Evolutionary conservation across 768 basidiomycete genomes (phyloP), one percentile per base, ranked within the genome.

Genomic region (Rhodosporidiobolus odoratus): DNA sequence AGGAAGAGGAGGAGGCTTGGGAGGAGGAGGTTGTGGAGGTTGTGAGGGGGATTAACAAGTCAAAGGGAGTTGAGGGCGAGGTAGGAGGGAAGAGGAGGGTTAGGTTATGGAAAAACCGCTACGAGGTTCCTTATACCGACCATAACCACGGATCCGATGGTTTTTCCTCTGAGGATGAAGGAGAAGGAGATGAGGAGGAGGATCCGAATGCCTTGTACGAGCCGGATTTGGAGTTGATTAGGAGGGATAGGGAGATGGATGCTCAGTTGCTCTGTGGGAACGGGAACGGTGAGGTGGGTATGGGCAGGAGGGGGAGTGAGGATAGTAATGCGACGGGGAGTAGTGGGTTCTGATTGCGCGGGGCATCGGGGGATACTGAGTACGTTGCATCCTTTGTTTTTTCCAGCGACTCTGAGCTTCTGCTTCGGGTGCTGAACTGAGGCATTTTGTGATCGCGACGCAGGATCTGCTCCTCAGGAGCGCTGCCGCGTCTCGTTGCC

Each of bases 121-220:
- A 27, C n/a, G 69, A 70, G 52, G 37, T 60, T 8, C 23, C 25
- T 5, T 65, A 70, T 37, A 25, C n/a, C n/a, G n/a, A n/a, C n/a
- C n/a, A n/a, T n/a, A n/a, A n/a, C n/a, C n/a, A n/a, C n/a, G n/a
- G n/a, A n/a, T n/a, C n/a, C n/a, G n/a, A n/a, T n/a, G n/a, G n/a
- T 9, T 4, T 53, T 23, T 53, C 52, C 8, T 30, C n/a, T 23
- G 35, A 38, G 4, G 56, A 38, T 27, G 54, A 40, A 17, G 50
- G 21, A 25, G 43, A n/a, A 7, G 54, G 10, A 9, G 13, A 38
- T 0, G 47, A 60, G n/a, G 68, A 52, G 9, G 57, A 43, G 16
- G 52, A 63, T 27, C 34, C n/a, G 62, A 63, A 63, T 27, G 62
- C 27, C 38, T 53, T 63, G 27, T 63, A 25, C 16, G 37, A 32